Base-by-base conservation (phyloP, 192 early-diverging fungal genomes). In the Coemansia sp. region DNA sequence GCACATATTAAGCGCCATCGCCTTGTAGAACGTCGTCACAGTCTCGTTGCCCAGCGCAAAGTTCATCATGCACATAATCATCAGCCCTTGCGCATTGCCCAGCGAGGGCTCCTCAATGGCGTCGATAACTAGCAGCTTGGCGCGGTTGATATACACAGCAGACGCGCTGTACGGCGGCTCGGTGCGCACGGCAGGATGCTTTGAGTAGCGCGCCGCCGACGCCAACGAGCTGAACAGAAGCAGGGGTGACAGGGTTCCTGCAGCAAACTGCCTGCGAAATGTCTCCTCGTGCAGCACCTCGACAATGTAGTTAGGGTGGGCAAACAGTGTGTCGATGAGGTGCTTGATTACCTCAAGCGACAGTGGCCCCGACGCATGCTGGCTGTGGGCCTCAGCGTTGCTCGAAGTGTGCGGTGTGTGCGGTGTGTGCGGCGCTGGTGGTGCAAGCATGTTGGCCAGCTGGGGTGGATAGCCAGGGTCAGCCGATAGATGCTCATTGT, bases 31-130 rank as follows among this genome's bases (percentile, higher is more conserved):
- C 34, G 81, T 79, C 39, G 78, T 73, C 22, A 66, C 64, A 39
- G 43, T 53, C 53, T 84, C 81, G 68, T 84, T 76, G 43, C 81
- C 81, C 41, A 84, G 73, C 22, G 64, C 62, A 62, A 84, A 79
- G 73, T 76, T 52, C 73, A 78, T 84, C 73, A 79, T 71, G 58
- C 76, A 79, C 70, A 84, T 72, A n/a, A 84, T 73, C 73, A 79
- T 73, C 64, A 84, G 70, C 7, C 76, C 81, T 65, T 84, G 81
- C 16, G 81, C 81, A 40, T 84, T 78, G 66, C 76, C 77, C 71
- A 84, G 47, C 39, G 76, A 79, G 15, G 81, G 81, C 62, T 84
- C 77, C 47, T 84, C 81, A 20, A 84, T 62, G 1, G 77, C 77
- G 39, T 84, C 76, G 15, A 74, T 62, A 2, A 79, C 71, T 15